Evolutionary conservation across 352 stramenopile genomes (phyloP), one percentile per base, ranked within the genome.

Genomic region (Phytophthora idaei): DNA sequence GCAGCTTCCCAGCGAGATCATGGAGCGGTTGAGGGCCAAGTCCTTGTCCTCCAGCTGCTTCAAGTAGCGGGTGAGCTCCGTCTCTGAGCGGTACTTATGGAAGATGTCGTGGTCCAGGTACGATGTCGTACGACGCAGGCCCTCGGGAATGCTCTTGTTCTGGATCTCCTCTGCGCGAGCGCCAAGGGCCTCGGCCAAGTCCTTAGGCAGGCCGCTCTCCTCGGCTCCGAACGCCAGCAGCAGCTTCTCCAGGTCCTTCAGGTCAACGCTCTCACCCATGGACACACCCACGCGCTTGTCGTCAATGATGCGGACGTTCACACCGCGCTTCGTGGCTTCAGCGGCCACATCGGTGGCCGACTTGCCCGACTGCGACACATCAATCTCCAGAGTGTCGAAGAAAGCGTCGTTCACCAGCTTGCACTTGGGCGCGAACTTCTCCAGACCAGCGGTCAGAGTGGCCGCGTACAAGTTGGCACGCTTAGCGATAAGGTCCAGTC

Each of bases 1-100:
- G 74, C 98, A 99, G 17, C 96, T 99, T 45, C 98, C 98, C 5
- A 99, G 87, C 39, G 97, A 98, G 78, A 99, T 99, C 98, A 99
- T 99, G 52, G 96, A 99, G 58, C 97, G 93, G 82, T 99, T 99
- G n/a, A 99, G 90, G 15, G 97, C 91, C 36, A 99, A 77, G 77
- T 99, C 98, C 74, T 98, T 98, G 77, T 98, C 98, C 67, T 99
- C 97, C 15, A 99, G 78, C 27, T 89, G 90, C 80, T 99, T 99
- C 44, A 99, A 76, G 85, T 99, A 99, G 27, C 98, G 95, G 47
- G 99, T 91, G 27, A 94, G 73, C 61, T 94, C 81, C 27, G 95
- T 98, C 84, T 99, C 97, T 10, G 94, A 99, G 66, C 98, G 97
- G 81, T 99, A 95, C 65, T 94, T 94, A 70, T 97, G 92, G 84